Evolutionary conservation across 495 filamentous ascomycete species (phyloP).

Genomic region (Hypoxylon rickii): DNA sequence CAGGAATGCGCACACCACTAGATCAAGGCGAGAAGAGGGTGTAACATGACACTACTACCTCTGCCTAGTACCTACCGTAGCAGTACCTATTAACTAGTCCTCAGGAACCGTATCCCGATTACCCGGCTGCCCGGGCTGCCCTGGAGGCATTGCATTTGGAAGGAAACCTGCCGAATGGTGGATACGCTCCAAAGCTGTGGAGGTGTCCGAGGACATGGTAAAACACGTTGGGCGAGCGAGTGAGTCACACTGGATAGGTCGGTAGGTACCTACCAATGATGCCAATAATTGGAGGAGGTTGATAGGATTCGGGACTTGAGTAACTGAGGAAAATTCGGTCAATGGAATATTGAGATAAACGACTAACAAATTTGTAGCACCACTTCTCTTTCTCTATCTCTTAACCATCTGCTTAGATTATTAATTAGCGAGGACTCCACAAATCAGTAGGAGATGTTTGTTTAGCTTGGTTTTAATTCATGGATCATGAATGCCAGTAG

Average conservation of each 20-base stretch:
- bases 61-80: no score
- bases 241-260: no score
- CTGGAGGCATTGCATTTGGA: slow-evolving; percentile 4
- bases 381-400: no score
- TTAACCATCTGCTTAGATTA: slow-evolving; percentile 2
- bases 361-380: not conserved
- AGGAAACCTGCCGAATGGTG: slow-evolving; percentile 8
- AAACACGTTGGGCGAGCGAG: slow-evolving; percentile 4
- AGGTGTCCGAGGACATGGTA: slow-evolving; percentile 14
- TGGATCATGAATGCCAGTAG: no score
- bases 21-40: not conserved
- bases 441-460: not conserved
- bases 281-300: slow-evolving; percentile 34
- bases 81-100: no score
- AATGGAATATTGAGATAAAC: not conserved
- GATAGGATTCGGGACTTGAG: slow-evolving; percentile 19
- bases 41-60: no score
- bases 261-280: no score
- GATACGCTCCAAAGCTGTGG: not conserved
- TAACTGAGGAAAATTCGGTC: no score
- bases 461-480: not conserved
- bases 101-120: slow-evolving; percentile 27
- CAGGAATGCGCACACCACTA: slow-evolving; percentile 24
- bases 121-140: no score
- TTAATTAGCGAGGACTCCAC: slow-evolving; percentile 1